Evolutionary conservation across 2,329 filamentous ascomycete genomes (phyloP).

Genomic region (Penicillium nordicum): DNA sequence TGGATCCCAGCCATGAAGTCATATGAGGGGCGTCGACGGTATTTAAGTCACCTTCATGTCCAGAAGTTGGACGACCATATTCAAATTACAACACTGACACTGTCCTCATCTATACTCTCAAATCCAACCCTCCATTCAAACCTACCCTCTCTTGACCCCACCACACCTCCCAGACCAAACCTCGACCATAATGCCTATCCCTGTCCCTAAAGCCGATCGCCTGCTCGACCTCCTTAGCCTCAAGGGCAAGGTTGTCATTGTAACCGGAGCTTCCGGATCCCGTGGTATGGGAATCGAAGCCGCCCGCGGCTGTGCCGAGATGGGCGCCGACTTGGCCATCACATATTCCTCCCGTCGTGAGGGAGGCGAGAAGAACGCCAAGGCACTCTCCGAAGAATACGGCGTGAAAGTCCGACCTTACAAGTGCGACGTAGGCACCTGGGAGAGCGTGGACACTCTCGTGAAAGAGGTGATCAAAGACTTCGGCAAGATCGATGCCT

Average conservation of each 20-base stretch:
- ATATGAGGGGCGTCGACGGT: conserved; percentile 1
- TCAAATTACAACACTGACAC: background rate
- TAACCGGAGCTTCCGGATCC: conserved; percentile 55
- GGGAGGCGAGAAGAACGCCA: conserved; percentile 64
- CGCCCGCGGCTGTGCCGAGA: conserved; percentile 62
- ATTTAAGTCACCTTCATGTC: background rate
- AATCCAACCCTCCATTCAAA: background rate
- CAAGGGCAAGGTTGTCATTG: conserved; percentile 47
- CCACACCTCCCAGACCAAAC: background rate
- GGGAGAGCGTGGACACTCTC: conserved; percentile 54
- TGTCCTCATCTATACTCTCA: background rate
- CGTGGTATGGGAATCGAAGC: conserved; percentile 67
- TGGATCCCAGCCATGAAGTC: conserved; percentile 13
- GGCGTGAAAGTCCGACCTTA: conserved; percentile 66
- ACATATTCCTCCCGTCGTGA: conserved; percentile 63
- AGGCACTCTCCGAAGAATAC: conserved; percentile 58
- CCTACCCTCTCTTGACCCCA: background rate
- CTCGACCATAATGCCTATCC: conserved; percentile 37
- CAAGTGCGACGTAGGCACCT: conserved; percentile 61
- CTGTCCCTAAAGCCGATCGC: conserved; percentile 32
- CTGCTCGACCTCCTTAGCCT: conserved; percentile 47
- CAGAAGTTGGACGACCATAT: background rate
- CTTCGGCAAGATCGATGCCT: conserved; percentile 66
- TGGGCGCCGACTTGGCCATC: conserved; percentile 62
- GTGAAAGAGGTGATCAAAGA: conserved; percentile 62